These are phyloP conservation scores for Adansonia gregorii DNA, from an alignment of 441 rosid species.

Conservation along the genomic window DNA sequence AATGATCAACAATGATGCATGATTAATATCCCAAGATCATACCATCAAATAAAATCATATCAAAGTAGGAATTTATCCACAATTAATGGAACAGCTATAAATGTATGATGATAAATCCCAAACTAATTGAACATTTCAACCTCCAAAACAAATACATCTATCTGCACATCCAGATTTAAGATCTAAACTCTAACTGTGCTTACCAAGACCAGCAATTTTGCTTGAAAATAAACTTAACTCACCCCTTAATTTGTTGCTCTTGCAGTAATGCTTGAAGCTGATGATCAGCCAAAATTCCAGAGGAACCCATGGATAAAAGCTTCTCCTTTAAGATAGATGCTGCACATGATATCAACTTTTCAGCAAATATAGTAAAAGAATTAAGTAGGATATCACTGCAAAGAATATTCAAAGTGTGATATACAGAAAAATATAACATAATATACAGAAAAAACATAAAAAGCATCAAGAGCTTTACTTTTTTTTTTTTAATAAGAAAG, in stretches of 20 bases:
- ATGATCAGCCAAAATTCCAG: constrained; percentile 98
- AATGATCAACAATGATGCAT: background rate
- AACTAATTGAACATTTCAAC: constrained; percentile 8
- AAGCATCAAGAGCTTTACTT: constrained; percentile 9
- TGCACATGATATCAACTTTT: constrained; percentile 54
- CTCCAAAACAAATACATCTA: background rate
- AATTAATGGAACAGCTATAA: constrained; percentile 18
- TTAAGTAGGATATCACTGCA: constrained; percentile 16
- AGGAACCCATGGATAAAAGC: constrained; percentile 89
- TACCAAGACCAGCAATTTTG: background rate
- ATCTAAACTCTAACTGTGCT: background rate
- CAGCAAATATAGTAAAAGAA: constrained; percentile 39
- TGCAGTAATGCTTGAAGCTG: constrained; percentile 97
- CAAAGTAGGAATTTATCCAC: background rate
- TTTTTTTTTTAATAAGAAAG: background rate
- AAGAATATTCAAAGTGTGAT: background rate
- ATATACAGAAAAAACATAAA: background rate
- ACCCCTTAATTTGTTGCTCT: constrained; percentile 90
- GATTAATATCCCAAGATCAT: background rate
- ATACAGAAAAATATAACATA: constrained; percentile 18
- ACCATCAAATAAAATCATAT: constrained; percentile 1
- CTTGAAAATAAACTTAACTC: constrained; percentile 29
- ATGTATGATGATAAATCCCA: background rate
- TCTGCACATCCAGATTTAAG: constrained; percentile 6
- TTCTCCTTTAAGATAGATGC: constrained; percentile 96